Evolutionary conservation across 2,329 filamentous ascomycete genomes (phyloP).

Genomic region (Arthroderma sp.): DNA sequence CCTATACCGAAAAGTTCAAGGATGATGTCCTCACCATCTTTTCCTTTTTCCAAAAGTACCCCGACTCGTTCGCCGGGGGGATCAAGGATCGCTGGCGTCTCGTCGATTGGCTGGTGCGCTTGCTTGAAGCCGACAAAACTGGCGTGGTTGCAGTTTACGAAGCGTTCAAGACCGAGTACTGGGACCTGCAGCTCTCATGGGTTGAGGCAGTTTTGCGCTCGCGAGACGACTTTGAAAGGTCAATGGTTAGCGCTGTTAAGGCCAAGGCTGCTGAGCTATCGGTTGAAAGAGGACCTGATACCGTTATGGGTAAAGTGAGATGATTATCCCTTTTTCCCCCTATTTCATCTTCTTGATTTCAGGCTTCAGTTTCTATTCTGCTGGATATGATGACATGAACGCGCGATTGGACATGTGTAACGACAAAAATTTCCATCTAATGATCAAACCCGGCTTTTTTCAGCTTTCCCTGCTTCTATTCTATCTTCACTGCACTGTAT

Average conservation of each 20-base stretch:
- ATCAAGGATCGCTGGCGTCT: slow-evolving; percentile 91
- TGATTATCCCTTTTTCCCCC: not conserved
- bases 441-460: too few relatives aligned
- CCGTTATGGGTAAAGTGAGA: slow-evolving; percentile 88
- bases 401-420: not conserved
- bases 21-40: slow-evolving; percentile 86
- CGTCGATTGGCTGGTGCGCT: slow-evolving; percentile 66
- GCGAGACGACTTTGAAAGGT: slow-evolving; percentile 85
- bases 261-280: slow-evolving; percentile 73
- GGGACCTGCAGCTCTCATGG: slow-evolving; percentile 91
- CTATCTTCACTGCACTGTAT: too few relatives aligned
- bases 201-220: slow-evolving; percentile 79
- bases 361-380: too few relatives aligned
- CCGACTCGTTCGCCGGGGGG: slow-evolving; percentile 53
- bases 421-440: too few relatives aligned
- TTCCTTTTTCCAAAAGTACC: slow-evolving; percentile 65
- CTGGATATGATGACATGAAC: too few relatives aligned
- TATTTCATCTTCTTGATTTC: too few relatives aligned
- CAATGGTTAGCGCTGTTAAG: slow-evolving; percentile 81
- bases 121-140: slow-evolving; percentile 64
- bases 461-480: too few relatives aligned
- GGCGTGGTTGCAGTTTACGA: slow-evolving; percentile 66
- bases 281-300: slow-evolving; percentile 69
- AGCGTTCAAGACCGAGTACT: slow-evolving; percentile 71
- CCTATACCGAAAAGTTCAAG: slow-evolving; percentile 84